phyloP scores from a whole-genome alignment of 495 filamentous ascomycete species.

The Xylaria grammica region DNA sequence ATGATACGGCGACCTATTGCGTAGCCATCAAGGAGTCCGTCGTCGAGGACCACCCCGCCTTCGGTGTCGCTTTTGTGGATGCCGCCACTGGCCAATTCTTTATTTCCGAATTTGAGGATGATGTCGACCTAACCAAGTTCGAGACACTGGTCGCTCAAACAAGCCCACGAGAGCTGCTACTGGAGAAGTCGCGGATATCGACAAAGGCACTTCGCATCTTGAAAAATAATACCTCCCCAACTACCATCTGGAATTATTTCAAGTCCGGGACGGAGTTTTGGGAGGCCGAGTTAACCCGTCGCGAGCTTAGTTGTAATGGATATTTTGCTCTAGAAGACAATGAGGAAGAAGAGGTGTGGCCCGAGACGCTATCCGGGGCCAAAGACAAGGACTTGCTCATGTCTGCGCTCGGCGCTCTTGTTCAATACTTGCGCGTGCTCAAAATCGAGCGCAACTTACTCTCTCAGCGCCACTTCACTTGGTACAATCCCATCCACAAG shows the following conservation, averaged over 20 bases:
- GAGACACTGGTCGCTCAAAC: conserved; percentile 97
- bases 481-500: conserved; percentile 94
- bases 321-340: conserved; percentile 76
- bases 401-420: conserved; percentile 89
- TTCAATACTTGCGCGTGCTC: conserved; percentile 83
- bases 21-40: conserved; percentile 92
- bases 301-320: conserved; percentile 78
- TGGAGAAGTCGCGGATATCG: conserved; percentile 88
- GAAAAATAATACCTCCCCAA: conserved; percentile 92
- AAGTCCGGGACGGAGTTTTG: conserved; percentile 92
- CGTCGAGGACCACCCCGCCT: conserved; percentile 76
- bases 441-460: conserved; percentile 90
- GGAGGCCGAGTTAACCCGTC: conserved; percentile 78
- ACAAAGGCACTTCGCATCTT: conserved; percentile 88
- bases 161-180: conserved; percentile 82
- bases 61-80: conserved; percentile 94
- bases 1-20: conserved; percentile 97
- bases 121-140: conserved; percentile 94
- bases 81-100: conserved; percentile 96
- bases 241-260: conserved; percentile 93
- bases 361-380: conserved; percentile 70
- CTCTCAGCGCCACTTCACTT: conserved; percentile 86
- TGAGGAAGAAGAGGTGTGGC: conserved; percentile 75
- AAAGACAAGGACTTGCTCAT: conserved; percentile 83
- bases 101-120: conserved; percentile 87